Base-by-base conservation (phyloP, 768 basidiomycete species). In the Dentipellis fragilis region DNA sequence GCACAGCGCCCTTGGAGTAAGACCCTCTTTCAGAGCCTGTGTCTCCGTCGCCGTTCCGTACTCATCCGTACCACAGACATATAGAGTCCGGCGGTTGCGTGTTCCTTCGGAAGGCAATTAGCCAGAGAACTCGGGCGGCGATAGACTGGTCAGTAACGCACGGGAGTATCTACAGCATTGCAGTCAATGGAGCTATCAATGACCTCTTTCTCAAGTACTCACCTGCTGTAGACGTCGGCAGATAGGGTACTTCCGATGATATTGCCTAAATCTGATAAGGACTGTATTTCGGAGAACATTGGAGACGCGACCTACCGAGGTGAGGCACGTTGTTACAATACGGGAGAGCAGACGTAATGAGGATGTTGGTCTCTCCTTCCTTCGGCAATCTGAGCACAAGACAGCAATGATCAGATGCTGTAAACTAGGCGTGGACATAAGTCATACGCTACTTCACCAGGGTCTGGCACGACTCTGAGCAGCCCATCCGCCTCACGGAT, bases 11-110 rank as follows among this genome's bases (percentile, higher is more conserved):
- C 74, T 75, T 0, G 93, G 88, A 10, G 88, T 83, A 39, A 93
- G 68, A 0, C 84, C 82, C 67, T 95, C 92, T 66, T 93, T 92
- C 57, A 92, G 69, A 3, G 96, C 95, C 69, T 96, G 94, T 2
- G 94, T 97, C 75, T 99, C 96, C 0, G 96, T 96, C 0, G 96
- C 95, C 7, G 96, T 99, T n/a, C 96, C 96, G 64, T 99, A 99
- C 71, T 99, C 96, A 66, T 99, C 96, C 4, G 96, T 98, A 23
- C 96, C 96, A 69, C 96, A 99, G 55, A 99, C 79, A 67, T 95
- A 99, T 35, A 98, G 76, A 0, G 93, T 95, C 46, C 85, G 83
- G 63, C 87, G 77, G 75, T 98, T 96, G 64, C 87, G 76, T 34
- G 91, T 87, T 36, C 81, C 75, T 76, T 52, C 6, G 22, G 7